Percentiles rank a stretch among this genome's conserved stretches.
phyloP scores from a whole-genome alignment of 257 asterid genomes.

The Gynochthodes officinalis region DNA sequence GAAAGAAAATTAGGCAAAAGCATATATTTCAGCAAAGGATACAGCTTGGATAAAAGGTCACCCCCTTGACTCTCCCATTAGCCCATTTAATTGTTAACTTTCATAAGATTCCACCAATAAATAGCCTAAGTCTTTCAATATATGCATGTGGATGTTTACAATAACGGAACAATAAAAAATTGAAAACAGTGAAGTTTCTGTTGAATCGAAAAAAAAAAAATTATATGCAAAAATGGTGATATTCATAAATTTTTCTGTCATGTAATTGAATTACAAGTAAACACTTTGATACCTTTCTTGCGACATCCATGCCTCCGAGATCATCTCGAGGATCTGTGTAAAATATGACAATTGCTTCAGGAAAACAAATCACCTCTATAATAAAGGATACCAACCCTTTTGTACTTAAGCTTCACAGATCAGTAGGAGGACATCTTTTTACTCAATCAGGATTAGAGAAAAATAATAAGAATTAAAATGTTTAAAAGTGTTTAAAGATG shows the following conservation, averaged over 20 bases:
- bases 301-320: slow-evolving; percentile 97
- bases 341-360: slow-evolving; percentile 23
- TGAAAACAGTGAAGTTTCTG: neutral
- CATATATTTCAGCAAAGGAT: neutral
- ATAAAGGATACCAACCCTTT: neutral
- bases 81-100: neutral
- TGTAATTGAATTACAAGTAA: slow-evolving; percentile 6
- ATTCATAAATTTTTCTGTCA: neutral
- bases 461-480: neutral
- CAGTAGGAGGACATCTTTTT: neutral
- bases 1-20: neutral
- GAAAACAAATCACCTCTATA: neutral
- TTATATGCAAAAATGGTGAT: neutral
- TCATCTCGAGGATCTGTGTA: slow-evolving; percentile 92
- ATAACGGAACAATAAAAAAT: neutral
- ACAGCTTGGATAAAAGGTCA: neutral
- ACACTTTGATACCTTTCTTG: slow-evolving; percentile 66
- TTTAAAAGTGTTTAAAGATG: neutral
- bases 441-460: neutral
- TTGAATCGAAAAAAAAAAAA: neutral
- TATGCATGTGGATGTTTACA: neutral
- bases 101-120: neutral
- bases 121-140: neutral
- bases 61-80: neutral
- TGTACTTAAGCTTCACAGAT: neutral